Evolutionary conservation across 1,139 yeast genomes (phyloP), one percentile per base, ranked within the genome.

Genomic region (Saccharomyces hybrid): DNA sequence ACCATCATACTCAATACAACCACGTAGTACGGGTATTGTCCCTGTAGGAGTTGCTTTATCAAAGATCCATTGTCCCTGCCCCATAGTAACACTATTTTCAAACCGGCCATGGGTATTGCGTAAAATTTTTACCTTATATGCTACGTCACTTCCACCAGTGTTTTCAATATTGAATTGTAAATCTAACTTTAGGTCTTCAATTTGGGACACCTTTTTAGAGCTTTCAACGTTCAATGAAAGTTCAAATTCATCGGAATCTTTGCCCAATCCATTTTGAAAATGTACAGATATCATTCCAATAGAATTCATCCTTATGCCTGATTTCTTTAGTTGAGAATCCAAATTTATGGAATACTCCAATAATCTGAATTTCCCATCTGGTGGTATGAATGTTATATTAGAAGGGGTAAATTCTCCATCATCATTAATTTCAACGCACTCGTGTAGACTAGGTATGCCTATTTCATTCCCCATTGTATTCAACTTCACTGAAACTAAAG

Each of bases 281-380:
- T 84, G 88, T 2, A 84, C 80, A 31, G 75, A 77, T 2, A 89
- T 77, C 8, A 83, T 66, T 0, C 93, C 95, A 21, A 78, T 61
- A 51, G 67, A 64, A 61, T 67, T 60, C 57, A 51, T 67, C 47
- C 52, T 52, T 42, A 54, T 60, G 50, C 46, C 51, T 48, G 42
- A 24, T 34, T 49, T 14, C 32, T 12, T 19, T 14, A 34, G n/a
- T 44, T 14, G 49, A 52, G 64, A 52, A 54, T 68, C 71, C 44
- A 80, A 68, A 57, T 87, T 88, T 32, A 87, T 69, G 5, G 79
- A 75, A 66, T 93, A 93, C 26, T 79, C 73, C 78, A 86, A 79
- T 19, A 93, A 69, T 4, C 79, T 75, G 47, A 83, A 81, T 58
- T 75, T 78, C 3, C 96, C 98, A 69, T 93, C 97, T 0, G 98